A percentile compares a stretch with the other conserved stretches of the same genome.
These are phyloP conservation scores for Pilasporangium apinafurcum DNA, from an alignment of 352 stramenopile genomes.

Conservation along the genomic window DNA sequence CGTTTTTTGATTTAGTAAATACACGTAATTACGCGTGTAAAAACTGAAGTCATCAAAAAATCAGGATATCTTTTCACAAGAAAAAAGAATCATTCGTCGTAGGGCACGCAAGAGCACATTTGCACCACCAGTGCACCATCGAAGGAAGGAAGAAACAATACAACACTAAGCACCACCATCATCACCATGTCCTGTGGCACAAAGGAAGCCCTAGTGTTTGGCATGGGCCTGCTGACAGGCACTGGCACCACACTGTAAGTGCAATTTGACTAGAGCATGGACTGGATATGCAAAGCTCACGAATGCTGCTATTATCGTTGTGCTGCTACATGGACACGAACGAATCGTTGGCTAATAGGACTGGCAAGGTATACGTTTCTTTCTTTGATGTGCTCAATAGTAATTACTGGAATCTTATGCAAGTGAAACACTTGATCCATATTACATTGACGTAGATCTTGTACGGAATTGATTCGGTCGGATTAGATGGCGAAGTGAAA, in stretches of 20 bases:
- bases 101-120: no score
- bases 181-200: constrained; percentile 85
- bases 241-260: constrained; percentile 82
- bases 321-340: no score
- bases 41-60: no score
- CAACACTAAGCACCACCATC: no score
- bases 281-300: neutral
- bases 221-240: constrained; percentile 73
- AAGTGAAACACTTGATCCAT: no score
- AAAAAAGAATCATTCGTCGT: no score
- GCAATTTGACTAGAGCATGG: neutral
- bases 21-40: no score
- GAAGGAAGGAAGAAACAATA: no score
- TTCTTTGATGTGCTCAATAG: neutral
- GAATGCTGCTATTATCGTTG: neutral
- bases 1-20: no score
- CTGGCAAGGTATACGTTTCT: constrained; percentile 43
- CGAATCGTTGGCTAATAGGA: no score
- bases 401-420: neutral
- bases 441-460: constrained; percentile 71
- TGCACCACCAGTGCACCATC: no score
- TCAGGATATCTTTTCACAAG: no score
- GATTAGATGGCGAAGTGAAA: constrained; percentile 83
- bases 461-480: constrained; percentile 87
- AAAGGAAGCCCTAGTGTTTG: constrained; percentile 72